Evolutionary conservation across 2,329 filamentous ascomycete species (phyloP).

Genomic region (Colletotrichum cuscutae): DNA sequence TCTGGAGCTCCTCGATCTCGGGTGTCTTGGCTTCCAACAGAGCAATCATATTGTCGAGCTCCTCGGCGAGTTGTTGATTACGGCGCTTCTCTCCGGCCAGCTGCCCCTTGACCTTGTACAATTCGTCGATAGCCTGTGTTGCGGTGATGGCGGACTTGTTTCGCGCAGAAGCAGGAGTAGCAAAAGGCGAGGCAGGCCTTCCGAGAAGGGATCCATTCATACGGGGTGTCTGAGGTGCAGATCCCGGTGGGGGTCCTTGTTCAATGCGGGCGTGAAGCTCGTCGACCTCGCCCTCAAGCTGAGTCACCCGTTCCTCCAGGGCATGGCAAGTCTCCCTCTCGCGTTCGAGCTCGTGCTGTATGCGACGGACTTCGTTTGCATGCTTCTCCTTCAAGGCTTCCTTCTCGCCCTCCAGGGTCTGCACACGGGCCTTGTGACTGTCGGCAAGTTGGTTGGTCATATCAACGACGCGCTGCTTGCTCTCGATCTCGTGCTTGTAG

Average conservation of each 20-base stretch:
- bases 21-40: conserved; percentile 88
- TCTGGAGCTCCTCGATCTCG: conserved; percentile 85
- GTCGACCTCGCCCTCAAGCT: conserved; percentile 65
- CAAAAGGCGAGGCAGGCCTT: conserved; percentile 70
- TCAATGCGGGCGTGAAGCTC: conserved; percentile 61
- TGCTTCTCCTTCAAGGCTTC: conserved; percentile 71
- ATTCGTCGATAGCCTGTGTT: conserved; percentile 72
- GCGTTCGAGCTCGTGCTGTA: conserved; percentile 67
- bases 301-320: conserved; percentile 59
- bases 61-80: conserved; percentile 77
- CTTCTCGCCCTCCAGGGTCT: conserved; percentile 75
- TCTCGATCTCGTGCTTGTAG: conserved; percentile 87
- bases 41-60: conserved; percentile 86
- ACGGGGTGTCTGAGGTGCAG: conserved; percentile 69
- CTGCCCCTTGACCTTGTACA: conserved; percentile 76
- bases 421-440: conserved; percentile 76
- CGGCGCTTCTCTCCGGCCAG: conserved; percentile 79
- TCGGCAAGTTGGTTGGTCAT: conserved; percentile 81
- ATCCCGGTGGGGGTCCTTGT: conserved; percentile 54
- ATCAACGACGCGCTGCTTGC: conserved; percentile 82
- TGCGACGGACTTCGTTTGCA: conserved; percentile 66
- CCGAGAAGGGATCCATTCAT: conserved; percentile 64
- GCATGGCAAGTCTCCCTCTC: conserved; percentile 58
- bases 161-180: conserved; percentile 68
- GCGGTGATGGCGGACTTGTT: conserved; percentile 66